Conservation (phyloP, 2,329 filamentous ascomycete species). For the Penicillium sp. region DNA sequence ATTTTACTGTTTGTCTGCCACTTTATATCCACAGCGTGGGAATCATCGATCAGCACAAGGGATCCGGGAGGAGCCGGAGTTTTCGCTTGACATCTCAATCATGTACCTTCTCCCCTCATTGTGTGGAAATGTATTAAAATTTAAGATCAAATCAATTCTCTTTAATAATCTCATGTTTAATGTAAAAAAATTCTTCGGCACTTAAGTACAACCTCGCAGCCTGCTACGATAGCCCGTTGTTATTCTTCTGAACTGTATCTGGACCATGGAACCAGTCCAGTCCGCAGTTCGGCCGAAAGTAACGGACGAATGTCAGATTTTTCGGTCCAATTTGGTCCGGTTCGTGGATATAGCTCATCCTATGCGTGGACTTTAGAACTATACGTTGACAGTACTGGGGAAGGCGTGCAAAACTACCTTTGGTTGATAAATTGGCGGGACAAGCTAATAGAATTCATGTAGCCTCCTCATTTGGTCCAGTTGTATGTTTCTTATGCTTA, state of each 20-base stretch:
- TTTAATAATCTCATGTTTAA: not conserved
- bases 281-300: conserved; percentile 18
- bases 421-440: not conserved
- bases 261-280: not conserved
- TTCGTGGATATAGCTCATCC: not conserved
- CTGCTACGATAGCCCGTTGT: not conserved
- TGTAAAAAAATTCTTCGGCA: too few species aligned
- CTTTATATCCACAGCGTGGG: conserved; percentile 35
- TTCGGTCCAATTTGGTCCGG: conserved; percentile 5
- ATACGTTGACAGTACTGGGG: not conserved
- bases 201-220: too few species aligned
- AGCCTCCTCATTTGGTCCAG: not conserved
- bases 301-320: conserved; percentile 18
- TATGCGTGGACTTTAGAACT: not conserved
- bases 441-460: not conserved
- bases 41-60: conserved; percentile 31
- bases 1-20: conserved; percentile 30
- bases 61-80: conserved; percentile 35
- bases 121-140: conserved; percentile 27
- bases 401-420: not conserved
- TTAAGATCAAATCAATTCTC: conserved; percentile 7
- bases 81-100: conserved; percentile 34
- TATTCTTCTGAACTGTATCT: not conserved
- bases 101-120: conserved; percentile 33
- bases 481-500: not conserved